Conservation (phyloP, 768 basidiomycete genomes). For the Leccinum sublutescens region DNA sequence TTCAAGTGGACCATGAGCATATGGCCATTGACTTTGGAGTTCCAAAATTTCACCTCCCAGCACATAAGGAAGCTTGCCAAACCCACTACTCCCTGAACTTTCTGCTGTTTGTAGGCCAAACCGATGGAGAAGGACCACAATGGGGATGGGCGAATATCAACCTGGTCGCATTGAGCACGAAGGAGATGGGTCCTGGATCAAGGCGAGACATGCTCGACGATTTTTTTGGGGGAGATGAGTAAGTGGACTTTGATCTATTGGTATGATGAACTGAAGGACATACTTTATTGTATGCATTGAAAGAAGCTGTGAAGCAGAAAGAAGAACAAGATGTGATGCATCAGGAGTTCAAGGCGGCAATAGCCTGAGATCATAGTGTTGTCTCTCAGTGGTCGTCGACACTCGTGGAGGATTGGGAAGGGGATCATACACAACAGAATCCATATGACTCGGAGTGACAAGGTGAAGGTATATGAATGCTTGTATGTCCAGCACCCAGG, state of each 20-base stretch:
- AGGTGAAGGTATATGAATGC: too few relatives aligned
- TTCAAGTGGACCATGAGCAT: background rate
- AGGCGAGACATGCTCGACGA: slow-evolving; percentile 38
- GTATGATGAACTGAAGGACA: background rate
- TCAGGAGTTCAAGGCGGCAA: too few relatives aligned
- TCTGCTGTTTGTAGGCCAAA: background rate
- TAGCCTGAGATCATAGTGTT: too few relatives aligned
- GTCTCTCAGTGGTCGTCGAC: too few relatives aligned
- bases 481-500: too few relatives aligned
- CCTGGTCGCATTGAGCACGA: background rate
- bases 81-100: slow-evolving; percentile 32
- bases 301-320: too few relatives aligned
- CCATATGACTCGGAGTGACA: too few relatives aligned
- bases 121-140: slow-evolving; percentile 36
- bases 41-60: slow-evolving; percentile 39
- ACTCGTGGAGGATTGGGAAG: too few relatives aligned
- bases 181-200: slow-evolving; percentile 36
- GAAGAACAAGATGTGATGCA: too few relatives aligned
- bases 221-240: slow-evolving; percentile 30
- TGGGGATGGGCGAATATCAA: slow-evolving; percentile 30
- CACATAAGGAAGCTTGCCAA: slow-evolving; percentile 32
- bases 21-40: slow-evolving; percentile 14
- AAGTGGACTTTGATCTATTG: slow-evolving; percentile 1
- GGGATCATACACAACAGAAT: too few relatives aligned
- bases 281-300: too few relatives aligned